Evolutionary conservation across 2,329 filamentous ascomycete species (phyloP), one percentile per base, ranked within the genome.

Genomic region (Xylariaceae sp.): DNA sequence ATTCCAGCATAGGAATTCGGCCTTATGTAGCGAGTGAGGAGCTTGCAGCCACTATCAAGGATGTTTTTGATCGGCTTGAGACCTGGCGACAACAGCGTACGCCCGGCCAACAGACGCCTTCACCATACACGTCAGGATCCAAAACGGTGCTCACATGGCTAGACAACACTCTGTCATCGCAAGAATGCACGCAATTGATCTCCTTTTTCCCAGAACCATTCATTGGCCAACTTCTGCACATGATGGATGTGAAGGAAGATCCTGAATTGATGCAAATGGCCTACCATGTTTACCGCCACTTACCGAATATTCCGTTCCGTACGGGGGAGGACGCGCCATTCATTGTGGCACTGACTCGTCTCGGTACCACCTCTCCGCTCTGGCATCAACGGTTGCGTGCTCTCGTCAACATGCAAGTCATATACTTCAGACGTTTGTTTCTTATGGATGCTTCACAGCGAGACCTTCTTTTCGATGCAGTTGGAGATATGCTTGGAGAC

Each of bases 221-320:
- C 70, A 94, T 96, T 73, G 90, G 94, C 68, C 90, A 97, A 72
- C 83, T 99, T 11, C 78, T 99, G 55, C 92, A 99, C 78, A 99
- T 99, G 94, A 99, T 99, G 93, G 94, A 99, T 71, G 91, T 99
- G 73, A 97, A 97, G 74, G 94, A 99, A 74, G 94, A 99, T 69
- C 92, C 91, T 0, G 95, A 99, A 74, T 82, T 99, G 1, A 95
- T 97, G 80, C 88, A 89, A 8, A 82, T 97, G 7, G 93, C 94
- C 0, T 99, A 97, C 72, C 92, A 96, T 70, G 94, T 99, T 48
- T 99, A 97, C 78, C 88, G 93, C 5, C 93, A 99, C 71, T 79
- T 99, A 13, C 92, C 94, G 11, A 99, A 99, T 73, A 91, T 99
- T 58, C 92, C 94, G 0, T 93, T 97, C 76, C 87, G 90, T 1